A percentile compares a stretch with the other conserved stretches of the same genome.
Conservation (phyloP, 1,284 basidiomycete species). For the Ceratobasidium sp. region DNA sequence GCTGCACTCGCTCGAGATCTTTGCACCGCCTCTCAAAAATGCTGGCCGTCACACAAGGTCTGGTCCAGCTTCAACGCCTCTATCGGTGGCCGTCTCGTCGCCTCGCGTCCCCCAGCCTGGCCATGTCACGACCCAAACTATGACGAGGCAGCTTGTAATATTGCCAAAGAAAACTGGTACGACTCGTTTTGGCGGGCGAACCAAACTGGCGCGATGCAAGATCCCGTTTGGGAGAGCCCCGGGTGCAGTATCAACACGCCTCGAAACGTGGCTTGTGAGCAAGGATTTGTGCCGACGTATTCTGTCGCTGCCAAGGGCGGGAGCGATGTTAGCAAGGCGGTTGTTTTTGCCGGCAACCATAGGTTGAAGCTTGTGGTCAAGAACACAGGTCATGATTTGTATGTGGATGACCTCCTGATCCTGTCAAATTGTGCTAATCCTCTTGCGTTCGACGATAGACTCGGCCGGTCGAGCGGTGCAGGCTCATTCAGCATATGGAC, state of each 20-base stretch:
- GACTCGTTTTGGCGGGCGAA: conserved; percentile 38
- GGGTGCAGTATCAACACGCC: neutral
- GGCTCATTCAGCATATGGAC: conserved; percentile 46
- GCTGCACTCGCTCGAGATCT: neutral
- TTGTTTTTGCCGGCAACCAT: conserved; percentile 29
- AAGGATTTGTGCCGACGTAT: neutral
- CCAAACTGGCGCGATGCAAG: conserved; percentile 38
- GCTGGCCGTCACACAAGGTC: conserved; percentile 14
- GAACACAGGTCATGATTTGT: conserved; percentile 26
- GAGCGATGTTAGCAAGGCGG: conserved; percentile 25
- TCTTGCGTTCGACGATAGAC: neutral
- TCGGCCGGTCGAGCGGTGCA: conserved; percentile 42
- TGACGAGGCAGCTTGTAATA: conserved; percentile 17
- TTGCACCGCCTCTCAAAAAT: no score
- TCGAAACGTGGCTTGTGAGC: no score
- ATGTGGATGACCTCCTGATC: neutral
- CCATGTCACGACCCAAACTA: no score
- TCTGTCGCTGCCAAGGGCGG: conserved; percentile 15
- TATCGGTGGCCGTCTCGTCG: conserved; percentile 21
- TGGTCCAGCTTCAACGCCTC: conserved; percentile 26
- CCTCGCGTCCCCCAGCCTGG: no score
- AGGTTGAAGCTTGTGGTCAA: conserved; percentile 2
- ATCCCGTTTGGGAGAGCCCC: conserved; percentile 22
- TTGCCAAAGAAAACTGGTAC: conserved; percentile 40
- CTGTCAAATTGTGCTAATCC: conserved; percentile 1